These are phyloP conservation scores for Pseudopithomyces maydicus DNA, from an alignment of 2,329 filamentous ascomycete species.

Conservation along the genomic window DNA sequence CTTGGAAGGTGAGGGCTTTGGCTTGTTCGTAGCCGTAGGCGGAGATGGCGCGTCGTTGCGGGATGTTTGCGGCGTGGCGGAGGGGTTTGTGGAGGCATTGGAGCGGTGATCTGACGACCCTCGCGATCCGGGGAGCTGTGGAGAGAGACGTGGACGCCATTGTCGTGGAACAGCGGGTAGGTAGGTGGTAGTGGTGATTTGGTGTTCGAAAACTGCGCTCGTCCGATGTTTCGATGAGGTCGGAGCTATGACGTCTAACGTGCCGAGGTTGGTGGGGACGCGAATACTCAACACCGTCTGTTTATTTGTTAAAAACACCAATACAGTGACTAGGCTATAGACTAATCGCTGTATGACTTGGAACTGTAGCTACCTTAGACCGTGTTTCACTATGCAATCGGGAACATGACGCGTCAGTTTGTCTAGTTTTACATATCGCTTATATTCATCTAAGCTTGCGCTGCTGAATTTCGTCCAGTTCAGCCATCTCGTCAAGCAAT, in stretches of 20 bases:
- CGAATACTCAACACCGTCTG: neutral
- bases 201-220: constrained; percentile 8
- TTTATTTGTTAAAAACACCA: neutral
- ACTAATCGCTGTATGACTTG: no score
- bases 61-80: constrained; percentile 6
- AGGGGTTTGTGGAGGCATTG: constrained; percentile 26
- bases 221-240: constrained; percentile 10
- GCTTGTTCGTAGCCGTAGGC: constrained; percentile 83
- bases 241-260: constrained; percentile 35
- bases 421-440: neutral
- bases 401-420: no score
- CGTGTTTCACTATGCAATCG: no score
- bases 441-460: constrained; percentile 36
- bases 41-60: constrained; percentile 54
- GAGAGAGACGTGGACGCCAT: constrained; percentile 34
- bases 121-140: constrained; percentile 20
- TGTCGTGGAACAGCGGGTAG: constrained; percentile 7
- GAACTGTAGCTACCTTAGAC: neutral
- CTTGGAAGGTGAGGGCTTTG: constrained; percentile 77
- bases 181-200: neutral
- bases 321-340: no score
- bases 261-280: constrained; percentile 26
- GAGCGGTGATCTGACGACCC: constrained; percentile 4
- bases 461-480: constrained; percentile 47
- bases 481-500: constrained; percentile 78